These are phyloP conservation scores for Colletotrichum horii DNA, from an alignment of 2,329 filamentous ascomycete genomes.

Conservation along the genomic window DNA sequence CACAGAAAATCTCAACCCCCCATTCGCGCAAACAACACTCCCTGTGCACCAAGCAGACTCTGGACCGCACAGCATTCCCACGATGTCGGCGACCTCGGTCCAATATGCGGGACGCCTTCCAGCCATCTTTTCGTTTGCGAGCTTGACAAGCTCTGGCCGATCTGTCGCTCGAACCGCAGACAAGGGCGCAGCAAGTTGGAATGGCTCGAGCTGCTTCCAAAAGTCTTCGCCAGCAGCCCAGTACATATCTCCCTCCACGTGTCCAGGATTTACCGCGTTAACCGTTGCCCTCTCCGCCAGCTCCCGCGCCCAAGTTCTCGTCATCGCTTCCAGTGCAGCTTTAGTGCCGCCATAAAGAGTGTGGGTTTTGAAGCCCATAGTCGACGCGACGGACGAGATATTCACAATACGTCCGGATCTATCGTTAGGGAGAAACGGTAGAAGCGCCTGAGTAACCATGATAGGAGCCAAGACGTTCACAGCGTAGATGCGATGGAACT, in stretches of 20 bases:
- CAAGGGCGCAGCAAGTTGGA: neutral
- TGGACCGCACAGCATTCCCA: neutral
- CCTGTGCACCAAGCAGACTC: neutral
- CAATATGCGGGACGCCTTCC: conserved; percentile 37
- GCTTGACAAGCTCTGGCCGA: conserved; percentile 10
- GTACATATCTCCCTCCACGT: conserved; percentile 59
- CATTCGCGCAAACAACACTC: neutral
- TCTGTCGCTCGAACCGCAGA: conserved; percentile 11
- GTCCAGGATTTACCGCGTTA: conserved; percentile 62
- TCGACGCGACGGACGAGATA: conserved; percentile 51
- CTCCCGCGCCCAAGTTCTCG: conserved; percentile 63
- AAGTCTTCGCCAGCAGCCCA: neutral
- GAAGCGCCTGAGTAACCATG: conserved; percentile 74
- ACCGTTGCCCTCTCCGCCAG: conserved; percentile 56
- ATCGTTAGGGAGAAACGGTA: conserved; percentile 71
- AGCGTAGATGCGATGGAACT: conserved; percentile 75
- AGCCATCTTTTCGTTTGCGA: conserved; percentile 30
- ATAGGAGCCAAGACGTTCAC: conserved; percentile 87
- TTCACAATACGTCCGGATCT: conserved; percentile 63
- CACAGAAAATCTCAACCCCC: neutral
- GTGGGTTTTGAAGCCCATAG: conserved; percentile 56
- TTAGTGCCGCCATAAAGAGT: conserved; percentile 62
- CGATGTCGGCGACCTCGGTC: neutral
- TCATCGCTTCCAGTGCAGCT: conserved; percentile 63
- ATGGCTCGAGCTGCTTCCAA: neutral